Evolutionary conservation across 177 flowering plant genomes (phyloP), one percentile per base, ranked within the genome.

Genomic region (Vitis hybrid): DNA sequence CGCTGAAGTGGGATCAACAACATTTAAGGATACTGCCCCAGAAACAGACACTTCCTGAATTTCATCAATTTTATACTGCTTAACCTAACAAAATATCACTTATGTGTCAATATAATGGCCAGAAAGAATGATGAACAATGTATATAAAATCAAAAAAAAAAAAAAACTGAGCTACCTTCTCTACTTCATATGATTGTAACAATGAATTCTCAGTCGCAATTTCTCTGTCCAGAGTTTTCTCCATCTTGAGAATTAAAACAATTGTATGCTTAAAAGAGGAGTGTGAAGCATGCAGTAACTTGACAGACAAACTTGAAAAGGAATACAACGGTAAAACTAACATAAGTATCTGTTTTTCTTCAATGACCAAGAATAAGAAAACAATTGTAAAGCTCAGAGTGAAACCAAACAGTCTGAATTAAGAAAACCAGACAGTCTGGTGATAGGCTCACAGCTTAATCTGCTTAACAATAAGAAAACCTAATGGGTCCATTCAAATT

Each of bases 41-140:
- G 82, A 76, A 78, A 40, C 35, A 69, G 78, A 57, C 18, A 60
- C 69, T 56, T 61, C 35, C 69, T 64, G 70, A 59, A 46, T 40
- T 62, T 66, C 78, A 72, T 60, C 62, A 48, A 18, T 21, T 40
- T 12, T 35, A 67, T 46, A 12, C 54, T 79, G 76, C 40, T 71
- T 69, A 32, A 27, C 82, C 83, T 74, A 64, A 57, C 15, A 69
- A 62, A 35, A 68, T 27, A 24, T 13, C 48, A 50, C 30, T 5
- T 15, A 21, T 51, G 17, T 51, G 3, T 56, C 49, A 61, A 40
- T 11, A 21, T 46, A 48, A 58, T 15, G 17, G 60, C 52, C 64
- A 17, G 59, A 65, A 51, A 17, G 46, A 57, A 49, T 21, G 11
- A 56, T 2, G 27, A 24, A 50, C 7, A 6, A 57, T 11, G 30